phyloP scores from a whole-genome alignment of 208 protist genomes.

The Crithidia fasciculata region DNA sequence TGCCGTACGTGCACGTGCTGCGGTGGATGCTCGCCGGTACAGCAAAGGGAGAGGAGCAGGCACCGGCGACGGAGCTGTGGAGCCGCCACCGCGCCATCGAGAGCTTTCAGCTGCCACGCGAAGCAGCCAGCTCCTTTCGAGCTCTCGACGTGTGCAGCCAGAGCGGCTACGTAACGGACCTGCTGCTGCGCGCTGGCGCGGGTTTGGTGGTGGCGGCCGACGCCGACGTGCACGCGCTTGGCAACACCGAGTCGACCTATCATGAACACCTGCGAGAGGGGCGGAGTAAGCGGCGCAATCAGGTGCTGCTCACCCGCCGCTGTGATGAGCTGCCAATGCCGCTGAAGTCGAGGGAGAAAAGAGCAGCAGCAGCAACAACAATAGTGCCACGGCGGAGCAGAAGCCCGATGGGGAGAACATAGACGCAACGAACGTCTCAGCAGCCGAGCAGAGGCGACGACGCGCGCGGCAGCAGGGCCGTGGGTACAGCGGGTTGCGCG shows the following conservation, averaged over 20 bases:
- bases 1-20: constrained; percentile 82
- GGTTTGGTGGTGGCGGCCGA: constrained; percentile 56
- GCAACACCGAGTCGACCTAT: constrained; percentile 68
- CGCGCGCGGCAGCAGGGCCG: constrained; percentile 33
- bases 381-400: not conserved
- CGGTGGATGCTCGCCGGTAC: constrained; percentile 60
- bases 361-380: too few species aligned
- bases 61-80: constrained; percentile 32
- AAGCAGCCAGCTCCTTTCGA: constrained; percentile 34
- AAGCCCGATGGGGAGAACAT: not conserved
- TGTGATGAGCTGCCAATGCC: constrained; percentile 31
- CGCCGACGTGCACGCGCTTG: constrained; percentile 36
- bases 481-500: constrained; percentile 24
- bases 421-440: constrained; percentile 14
- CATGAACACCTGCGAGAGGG: constrained; percentile 63
- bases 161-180: constrained; percentile 66
- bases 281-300: constrained; percentile 19
- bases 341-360: too few species aligned
- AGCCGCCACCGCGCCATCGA: constrained; percentile 45
- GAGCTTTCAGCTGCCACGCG: constrained; percentile 33
- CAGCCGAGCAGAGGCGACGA: constrained; percentile 30
- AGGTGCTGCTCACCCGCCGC: constrained; percentile 23
- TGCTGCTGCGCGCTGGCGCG: constrained; percentile 73
- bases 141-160: constrained; percentile 81
- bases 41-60: not conserved